These are phyloP conservation scores for Chlorella sp. DNA, from an alignment of 139 green algal genomes.

Conservation along the genomic window DNA sequence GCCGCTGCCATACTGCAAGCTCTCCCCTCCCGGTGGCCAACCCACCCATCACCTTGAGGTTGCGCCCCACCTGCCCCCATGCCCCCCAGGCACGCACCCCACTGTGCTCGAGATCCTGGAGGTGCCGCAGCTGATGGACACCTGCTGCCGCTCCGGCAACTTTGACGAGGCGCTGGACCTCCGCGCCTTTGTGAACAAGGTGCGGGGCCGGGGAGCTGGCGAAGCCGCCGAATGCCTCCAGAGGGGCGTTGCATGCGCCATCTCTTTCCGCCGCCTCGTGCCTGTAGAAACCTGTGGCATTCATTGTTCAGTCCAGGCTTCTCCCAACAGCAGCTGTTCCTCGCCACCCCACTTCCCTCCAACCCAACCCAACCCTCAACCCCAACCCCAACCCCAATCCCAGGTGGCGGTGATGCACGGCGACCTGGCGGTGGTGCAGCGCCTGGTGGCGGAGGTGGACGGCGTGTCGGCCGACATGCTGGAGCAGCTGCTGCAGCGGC, in stretches of 20 bases:
- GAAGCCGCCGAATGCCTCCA: slow-evolving; percentile 16
- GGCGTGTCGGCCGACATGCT: slow-evolving; percentile 79
- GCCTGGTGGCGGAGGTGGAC: slow-evolving; percentile 71
- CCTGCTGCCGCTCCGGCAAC: slow-evolving; percentile 91
- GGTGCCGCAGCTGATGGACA: slow-evolving; percentile 95
- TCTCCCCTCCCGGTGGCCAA: neutral
- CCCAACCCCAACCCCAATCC: neutral
- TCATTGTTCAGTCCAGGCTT: no score
- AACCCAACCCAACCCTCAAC: neutral
- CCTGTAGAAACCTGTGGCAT: neutral
- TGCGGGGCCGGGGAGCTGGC: neutral
- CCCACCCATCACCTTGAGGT: neutral
- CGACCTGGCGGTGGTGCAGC: slow-evolving; percentile 67
- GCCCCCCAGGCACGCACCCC: slow-evolving; percentile 66
- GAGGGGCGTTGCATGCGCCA: neutral
- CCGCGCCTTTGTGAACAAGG: slow-evolving; percentile 52
- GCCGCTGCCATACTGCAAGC: no score
- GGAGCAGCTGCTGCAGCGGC: slow-evolving; percentile 80
- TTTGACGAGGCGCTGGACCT: slow-evolving; percentile 99
- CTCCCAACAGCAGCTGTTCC: no score
- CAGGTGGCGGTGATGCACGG: slow-evolving; percentile 47
- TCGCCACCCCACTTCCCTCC: neutral
- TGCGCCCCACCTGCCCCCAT: neutral
- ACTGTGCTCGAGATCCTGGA: slow-evolving; percentile 93
- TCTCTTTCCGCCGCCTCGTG: neutral